Percentiles rank a stretch among this genome's conserved stretches.
Conservation (phyloP, 106 monocot genomes). For the Triglochin maritima region DNA sequence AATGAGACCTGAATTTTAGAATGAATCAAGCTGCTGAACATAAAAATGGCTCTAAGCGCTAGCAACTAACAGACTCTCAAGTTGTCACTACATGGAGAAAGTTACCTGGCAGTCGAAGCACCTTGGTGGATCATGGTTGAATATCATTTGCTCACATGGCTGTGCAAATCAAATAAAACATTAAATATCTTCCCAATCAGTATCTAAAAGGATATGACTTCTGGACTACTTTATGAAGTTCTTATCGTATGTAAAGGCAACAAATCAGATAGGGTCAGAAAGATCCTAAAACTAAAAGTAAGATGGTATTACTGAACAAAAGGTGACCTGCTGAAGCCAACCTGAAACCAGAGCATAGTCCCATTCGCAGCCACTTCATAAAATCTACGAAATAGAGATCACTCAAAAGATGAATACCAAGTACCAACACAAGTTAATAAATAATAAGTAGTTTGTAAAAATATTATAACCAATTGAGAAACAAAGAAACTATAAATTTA, state of each 20-base stretch:
- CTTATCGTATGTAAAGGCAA: background rate
- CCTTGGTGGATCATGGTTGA: slow-evolving; percentile 82
- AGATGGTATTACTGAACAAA: background rate
- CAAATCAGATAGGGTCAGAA: background rate
- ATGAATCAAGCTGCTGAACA: too few relatives aligned
- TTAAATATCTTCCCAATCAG: background rate
- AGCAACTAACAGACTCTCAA: too few relatives aligned
- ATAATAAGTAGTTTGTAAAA: too few relatives aligned
- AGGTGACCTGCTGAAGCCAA: slow-evolving; percentile 43
- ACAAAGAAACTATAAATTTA: too few relatives aligned
- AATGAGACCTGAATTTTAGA: too few relatives aligned
- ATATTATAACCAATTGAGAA: too few relatives aligned
- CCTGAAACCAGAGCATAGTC: slow-evolving; percentile 92
- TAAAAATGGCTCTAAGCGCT: too few relatives aligned
- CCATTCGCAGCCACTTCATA: slow-evolving; percentile 70
- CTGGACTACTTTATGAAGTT: background rate
- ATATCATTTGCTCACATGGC: slow-evolving; percentile 86
- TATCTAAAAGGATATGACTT: background rate
- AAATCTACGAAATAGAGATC: slow-evolving; percentile 47
- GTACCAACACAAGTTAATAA: too few relatives aligned
- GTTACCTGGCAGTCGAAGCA: slow-evolving; percentile 82
- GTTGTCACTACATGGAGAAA: background rate
- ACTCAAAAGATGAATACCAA: too few relatives aligned
- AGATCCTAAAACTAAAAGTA: background rate
- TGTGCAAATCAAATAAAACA: slow-evolving; percentile 39